Conservation (phyloP, 2,329 filamentous ascomycete genomes). For the Trichoderma atroviride region DNA sequence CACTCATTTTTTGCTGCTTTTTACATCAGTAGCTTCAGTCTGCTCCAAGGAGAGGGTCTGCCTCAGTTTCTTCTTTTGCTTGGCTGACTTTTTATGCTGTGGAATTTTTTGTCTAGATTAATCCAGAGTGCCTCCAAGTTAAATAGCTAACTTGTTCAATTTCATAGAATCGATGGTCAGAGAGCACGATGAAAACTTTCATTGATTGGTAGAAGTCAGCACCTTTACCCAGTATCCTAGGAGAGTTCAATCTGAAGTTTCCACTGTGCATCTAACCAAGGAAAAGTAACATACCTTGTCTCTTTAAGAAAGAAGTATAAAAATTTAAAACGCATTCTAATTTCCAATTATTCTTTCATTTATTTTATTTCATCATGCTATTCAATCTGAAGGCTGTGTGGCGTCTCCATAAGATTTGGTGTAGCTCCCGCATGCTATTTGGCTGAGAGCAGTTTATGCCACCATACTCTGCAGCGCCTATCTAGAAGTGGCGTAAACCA, state of each 20-base stretch:
- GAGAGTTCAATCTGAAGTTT: too few relatives aligned
- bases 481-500: neutral
- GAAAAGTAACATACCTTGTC: too few relatives aligned
- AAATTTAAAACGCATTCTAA: neutral
- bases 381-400: neutral
- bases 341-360: neutral
- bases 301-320: neutral
- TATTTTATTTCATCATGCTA: neutral
- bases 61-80: too few relatives aligned
- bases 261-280: too few relatives aligned
- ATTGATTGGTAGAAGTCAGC: too few relatives aligned
- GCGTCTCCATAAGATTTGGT: neutral
- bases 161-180: too few relatives aligned
- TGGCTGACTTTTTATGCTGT: neutral
- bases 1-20: slow-evolving; percentile 20
- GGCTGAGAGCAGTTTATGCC: neutral
- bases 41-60: too few relatives aligned
- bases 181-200: too few relatives aligned
- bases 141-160: too few relatives aligned
- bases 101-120: neutral
- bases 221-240: too few relatives aligned
- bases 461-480: neutral
- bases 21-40: too few relatives aligned
- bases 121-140: neutral
- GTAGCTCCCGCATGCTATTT: neutral